Percentiles rank a stretch among this genome's conserved stretches.
Conservation (phyloP, 2,329 filamentous ascomycete species). For the Hymenoscyphus salicellus region DNA sequence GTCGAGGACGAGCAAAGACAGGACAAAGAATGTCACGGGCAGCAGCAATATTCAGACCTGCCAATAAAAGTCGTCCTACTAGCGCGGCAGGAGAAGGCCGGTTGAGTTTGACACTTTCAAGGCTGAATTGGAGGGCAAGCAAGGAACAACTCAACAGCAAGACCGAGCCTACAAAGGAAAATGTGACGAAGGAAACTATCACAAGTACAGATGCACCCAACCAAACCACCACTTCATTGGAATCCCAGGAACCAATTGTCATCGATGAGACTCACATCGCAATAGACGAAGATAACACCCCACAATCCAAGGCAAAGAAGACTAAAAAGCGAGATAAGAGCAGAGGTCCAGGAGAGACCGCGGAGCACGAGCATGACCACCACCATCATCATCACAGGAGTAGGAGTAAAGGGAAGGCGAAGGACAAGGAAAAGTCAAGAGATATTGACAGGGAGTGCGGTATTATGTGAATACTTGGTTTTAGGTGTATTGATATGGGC, state of each 20-base stretch:
- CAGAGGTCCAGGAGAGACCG: conserved; percentile 22
- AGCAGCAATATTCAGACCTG: conserved; percentile 51
- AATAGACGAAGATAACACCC: conserved; percentile 13
- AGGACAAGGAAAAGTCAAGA: conserved; percentile 21
- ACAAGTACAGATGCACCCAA: not conserved
- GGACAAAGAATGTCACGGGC: conserved; percentile 56
- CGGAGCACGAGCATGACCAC: conserved; percentile 28
- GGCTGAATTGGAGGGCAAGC: conserved; percentile 35
- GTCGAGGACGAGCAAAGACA: conserved; percentile 52
- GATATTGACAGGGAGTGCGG: conserved; percentile 13
- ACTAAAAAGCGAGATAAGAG: conserved; percentile 32
- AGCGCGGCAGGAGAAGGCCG: conserved; percentile 59
- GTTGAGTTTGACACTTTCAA: conserved; percentile 56
- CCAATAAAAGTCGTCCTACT: conserved; percentile 51
- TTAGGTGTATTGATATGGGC: not conserved
- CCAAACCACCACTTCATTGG: not conserved
- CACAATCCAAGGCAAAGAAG: conserved; percentile 22
- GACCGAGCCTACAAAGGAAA: conserved; percentile 19
- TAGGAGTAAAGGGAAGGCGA: conserved; percentile 33
- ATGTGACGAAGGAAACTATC: not conserved
- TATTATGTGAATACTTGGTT: conserved; percentile 11
- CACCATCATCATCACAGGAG: conserved; percentile 22
- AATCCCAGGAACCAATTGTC: conserved; percentile 15
- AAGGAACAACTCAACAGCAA: conserved; percentile 32
- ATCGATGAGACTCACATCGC: conserved; percentile 18